Percentiles rank a stretch among this genome's conserved stretches.
Evolutionary conservation across 2,329 filamentous ascomycete species (phyloP).

Genomic region (Cercospora sojina): DNA sequence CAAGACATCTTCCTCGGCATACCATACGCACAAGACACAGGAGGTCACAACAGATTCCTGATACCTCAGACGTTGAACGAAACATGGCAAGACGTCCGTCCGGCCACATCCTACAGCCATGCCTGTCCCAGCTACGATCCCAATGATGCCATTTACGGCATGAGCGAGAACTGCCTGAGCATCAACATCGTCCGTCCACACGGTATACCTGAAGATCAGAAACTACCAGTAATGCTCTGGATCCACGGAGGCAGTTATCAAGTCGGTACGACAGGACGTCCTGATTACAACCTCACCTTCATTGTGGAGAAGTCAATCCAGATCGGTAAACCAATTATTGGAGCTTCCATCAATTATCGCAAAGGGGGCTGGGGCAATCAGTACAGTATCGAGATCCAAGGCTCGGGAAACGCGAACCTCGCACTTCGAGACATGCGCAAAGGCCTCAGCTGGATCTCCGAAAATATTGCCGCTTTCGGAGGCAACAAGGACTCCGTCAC

Average conservation of each 20-base stretch:
- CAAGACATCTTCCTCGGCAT: slow-evolving; percentile 51
- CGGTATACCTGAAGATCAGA: slow-evolving; percentile 41
- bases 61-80: slow-evolving; percentile 29
- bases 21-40: slow-evolving; percentile 40
- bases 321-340: slow-evolving; percentile 53
- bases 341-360: slow-evolving; percentile 62
- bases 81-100: slow-evolving; percentile 19
- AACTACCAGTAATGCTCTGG: slow-evolving; percentile 59
- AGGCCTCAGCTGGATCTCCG: slow-evolving; percentile 46
- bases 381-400: slow-evolving; percentile 55
- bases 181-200: slow-evolving; percentile 61
- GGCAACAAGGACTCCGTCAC: slow-evolving; percentile 23
- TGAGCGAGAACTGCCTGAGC: slow-evolving; percentile 57
- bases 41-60: slow-evolving; percentile 36
- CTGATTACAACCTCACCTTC: slow-evolving; percentile 60
- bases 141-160: slow-evolving; percentile 19
- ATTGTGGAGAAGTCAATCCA: slow-evolving; percentile 51
- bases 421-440: slow-evolving; percentile 47
- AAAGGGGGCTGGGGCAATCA: slow-evolving; percentile 70
- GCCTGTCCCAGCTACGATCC: slow-evolving; percentile 23
- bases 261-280: slow-evolving; percentile 21
- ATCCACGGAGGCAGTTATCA: slow-evolving; percentile 48
- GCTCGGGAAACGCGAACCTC: slow-evolving; percentile 53
- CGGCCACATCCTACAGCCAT: slow-evolving; percentile 23
- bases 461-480: slow-evolving; percentile 39